Evolutionary conservation across 345 rosid genomes (phyloP).

Genomic region (Viola odorata): DNA sequence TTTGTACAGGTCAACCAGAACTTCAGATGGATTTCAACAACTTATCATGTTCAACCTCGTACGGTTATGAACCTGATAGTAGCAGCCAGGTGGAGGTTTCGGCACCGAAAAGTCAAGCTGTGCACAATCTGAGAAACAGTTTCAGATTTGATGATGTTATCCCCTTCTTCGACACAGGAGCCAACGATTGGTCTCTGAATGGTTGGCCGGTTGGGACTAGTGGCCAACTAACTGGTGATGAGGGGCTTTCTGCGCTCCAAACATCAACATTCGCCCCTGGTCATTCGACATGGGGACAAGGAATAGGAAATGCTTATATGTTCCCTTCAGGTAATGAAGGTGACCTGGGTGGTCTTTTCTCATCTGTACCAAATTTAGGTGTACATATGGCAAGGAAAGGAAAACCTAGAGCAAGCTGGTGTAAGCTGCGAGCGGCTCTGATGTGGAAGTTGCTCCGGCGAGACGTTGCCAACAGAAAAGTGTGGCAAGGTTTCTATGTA

Average conservation of each 20-base stretch:
- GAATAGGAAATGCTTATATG: constrained; percentile 16
- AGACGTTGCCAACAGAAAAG: constrained; percentile 24
- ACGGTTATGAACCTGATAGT: constrained; percentile 14
- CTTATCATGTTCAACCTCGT: constrained; percentile 20
- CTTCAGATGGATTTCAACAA: constrained; percentile 19
- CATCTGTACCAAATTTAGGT: constrained; percentile 20
- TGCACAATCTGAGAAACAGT: constrained; percentile 23
- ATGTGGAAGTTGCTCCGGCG: constrained; percentile 30
- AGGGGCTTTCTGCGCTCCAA: constrained; percentile 14
- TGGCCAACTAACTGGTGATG: not conserved
- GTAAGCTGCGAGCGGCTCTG: constrained; percentile 62
- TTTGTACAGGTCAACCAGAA: constrained; percentile 28
- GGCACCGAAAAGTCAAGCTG: constrained; percentile 2
- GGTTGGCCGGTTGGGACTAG: constrained; percentile 13
- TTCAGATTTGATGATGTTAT: constrained; percentile 14
- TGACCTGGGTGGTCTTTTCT: constrained; percentile 18
- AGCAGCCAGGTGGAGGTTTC: constrained; percentile 16
- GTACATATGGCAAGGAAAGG: constrained; percentile 20
- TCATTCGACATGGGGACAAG: constrained; percentile 26
- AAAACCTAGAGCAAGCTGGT: constrained; percentile 55
- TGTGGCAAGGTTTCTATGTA: constrained; percentile 22
- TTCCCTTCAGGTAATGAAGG: constrained; percentile 23
- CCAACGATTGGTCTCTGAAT: constrained; percentile 14
- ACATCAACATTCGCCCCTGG: constrained; percentile 37
- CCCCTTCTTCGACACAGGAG: constrained; percentile 7